Conservation (phyloP, 495 filamentous ascomycete species). For the Penicilliopsis zonata region DNA sequence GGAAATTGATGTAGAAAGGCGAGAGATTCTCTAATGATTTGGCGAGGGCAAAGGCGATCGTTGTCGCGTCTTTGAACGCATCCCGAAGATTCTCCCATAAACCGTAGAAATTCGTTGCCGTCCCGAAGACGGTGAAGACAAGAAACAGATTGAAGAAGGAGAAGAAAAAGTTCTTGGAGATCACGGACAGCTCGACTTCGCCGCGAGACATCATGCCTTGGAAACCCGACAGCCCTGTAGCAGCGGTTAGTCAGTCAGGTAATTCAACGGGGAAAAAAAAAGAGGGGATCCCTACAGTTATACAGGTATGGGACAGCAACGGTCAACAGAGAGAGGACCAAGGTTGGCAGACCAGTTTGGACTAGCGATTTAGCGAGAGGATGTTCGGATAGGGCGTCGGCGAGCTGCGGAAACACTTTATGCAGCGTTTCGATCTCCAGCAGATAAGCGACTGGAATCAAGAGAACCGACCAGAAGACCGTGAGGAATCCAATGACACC, state of each 20-base stretch:
- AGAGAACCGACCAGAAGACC: conserved; percentile 78
- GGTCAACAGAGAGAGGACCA: conserved; percentile 73
- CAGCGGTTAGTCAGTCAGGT: conserved; percentile 3
- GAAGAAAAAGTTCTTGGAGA: conserved; percentile 99
- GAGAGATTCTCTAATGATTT: conserved; percentile 57
- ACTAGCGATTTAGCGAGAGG: conserved; percentile 62
- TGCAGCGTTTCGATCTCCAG: conserved; percentile 68
- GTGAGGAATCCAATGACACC: conserved; percentile 67
- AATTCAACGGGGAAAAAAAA: background rate
- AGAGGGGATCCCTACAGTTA: conserved; percentile 46
- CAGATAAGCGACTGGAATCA: conserved; percentile 67
- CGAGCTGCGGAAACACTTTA: conserved; percentile 59
- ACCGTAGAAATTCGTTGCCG: conserved; percentile 55
- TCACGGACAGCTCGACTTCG: conserved; percentile 87
- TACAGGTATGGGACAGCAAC: conserved; percentile 89
- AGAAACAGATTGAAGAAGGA: conserved; percentile 98
- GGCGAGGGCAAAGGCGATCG: conserved; percentile 66
- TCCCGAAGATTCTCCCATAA: conserved; percentile 62
- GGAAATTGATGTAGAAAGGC: conserved; percentile 87
- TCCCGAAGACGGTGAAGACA: conserved; percentile 83
- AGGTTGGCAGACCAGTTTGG: conserved; percentile 76
- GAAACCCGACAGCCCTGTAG: conserved; percentile 57
- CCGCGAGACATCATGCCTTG: conserved; percentile 93
- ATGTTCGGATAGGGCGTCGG: conserved; percentile 51
- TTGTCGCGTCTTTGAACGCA: conserved; percentile 63